A percentile compares a stretch with the other conserved stretches of the same genome.
These are phyloP conservation scores for Haplographium delicatum DNA, from an alignment of 495 filamentous ascomycete species.

Conservation along the genomic window DNA sequence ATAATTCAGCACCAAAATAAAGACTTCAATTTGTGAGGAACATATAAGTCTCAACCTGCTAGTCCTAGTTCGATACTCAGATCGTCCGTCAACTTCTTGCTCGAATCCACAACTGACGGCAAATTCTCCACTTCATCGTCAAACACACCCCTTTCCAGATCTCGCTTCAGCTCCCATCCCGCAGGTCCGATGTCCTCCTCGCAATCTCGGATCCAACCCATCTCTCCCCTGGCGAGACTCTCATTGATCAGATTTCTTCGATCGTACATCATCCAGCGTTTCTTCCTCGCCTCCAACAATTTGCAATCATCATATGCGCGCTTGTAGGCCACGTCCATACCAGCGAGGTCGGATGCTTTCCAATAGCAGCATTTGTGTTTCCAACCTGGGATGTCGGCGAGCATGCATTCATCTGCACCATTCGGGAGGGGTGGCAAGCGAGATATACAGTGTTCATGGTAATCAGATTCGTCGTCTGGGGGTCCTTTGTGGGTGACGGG, in stretches of 20 bases:
- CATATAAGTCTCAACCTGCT: too few relatives aligned
- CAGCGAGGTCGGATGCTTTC: conserved; percentile 1
- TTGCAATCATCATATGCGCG: not conserved
- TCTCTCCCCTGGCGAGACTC: too few relatives aligned
- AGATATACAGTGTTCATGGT: conserved; percentile 17
- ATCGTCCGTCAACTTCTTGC: too few relatives aligned
- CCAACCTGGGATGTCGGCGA: not conserved
- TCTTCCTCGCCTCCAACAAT: not conserved
- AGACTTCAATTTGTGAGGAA: too few relatives aligned
- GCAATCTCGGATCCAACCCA: not conserved
- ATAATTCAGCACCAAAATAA: too few relatives aligned
- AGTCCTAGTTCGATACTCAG: too few relatives aligned
- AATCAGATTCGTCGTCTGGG: not conserved
- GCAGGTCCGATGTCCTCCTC: not conserved
- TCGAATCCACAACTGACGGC: too few relatives aligned
- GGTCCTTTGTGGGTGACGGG: too few relatives aligned
- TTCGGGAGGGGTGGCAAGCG: conserved; percentile 3
- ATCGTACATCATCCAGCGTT: not conserved
- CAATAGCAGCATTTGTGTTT: conserved; percentile 14
- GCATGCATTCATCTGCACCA: conserved; percentile 5
- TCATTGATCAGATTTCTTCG: not conserved
- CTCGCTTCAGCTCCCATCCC: not conserved
- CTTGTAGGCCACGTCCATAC: not conserved
- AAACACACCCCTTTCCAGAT: not conserved
- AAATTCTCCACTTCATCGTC: not conserved